phyloP scores from a whole-genome alignment of 768 basidiomycete species.

The Psilocybe cubensis region DNA sequence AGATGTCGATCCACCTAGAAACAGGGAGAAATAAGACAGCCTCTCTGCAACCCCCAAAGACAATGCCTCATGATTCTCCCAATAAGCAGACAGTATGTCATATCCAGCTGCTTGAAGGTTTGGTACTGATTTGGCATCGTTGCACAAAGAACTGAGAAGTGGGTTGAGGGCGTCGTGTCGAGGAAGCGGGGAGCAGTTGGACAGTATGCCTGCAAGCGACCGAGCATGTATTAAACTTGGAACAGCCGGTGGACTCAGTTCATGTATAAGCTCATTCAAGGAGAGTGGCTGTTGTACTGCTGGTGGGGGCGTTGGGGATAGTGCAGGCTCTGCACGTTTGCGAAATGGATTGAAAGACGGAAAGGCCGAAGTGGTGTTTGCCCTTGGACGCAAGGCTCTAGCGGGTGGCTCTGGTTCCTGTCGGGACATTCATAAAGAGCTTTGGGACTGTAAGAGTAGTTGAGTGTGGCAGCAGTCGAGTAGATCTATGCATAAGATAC shows the following conservation, averaged over 20 bases:
- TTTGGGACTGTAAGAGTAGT: background rate
- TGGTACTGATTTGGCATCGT: slow-evolving; percentile 48
- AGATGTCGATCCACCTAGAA: slow-evolving; percentile 45
- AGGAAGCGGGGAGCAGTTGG: slow-evolving; percentile 59
- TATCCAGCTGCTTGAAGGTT: slow-evolving; percentile 69
- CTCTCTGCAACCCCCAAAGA: slow-evolving; percentile 58
- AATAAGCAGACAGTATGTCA: slow-evolving; percentile 73
- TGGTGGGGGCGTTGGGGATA: slow-evolving; percentile 22
- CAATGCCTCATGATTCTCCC: slow-evolving; percentile 58
- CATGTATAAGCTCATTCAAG: slow-evolving; percentile 44
- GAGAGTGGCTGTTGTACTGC: slow-evolving; percentile 34
- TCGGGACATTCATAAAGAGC: slow-evolving; percentile 28
- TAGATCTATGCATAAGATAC: background rate
- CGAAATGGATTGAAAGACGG: slow-evolving; percentile 29
- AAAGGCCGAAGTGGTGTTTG: slow-evolving; percentile 36
- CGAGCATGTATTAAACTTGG: slow-evolving; percentile 71
- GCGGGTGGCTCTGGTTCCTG: slow-evolving; percentile 29
- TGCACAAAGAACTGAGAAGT: slow-evolving; percentile 64
- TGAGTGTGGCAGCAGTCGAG: background rate
- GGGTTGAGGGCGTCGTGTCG: slow-evolving; percentile 56
- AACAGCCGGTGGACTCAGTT: slow-evolving; percentile 58
- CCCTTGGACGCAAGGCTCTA: slow-evolving; percentile 32
- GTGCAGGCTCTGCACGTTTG: slow-evolving; percentile 21
- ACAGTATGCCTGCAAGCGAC: slow-evolving; percentile 53
- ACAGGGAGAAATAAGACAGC: slow-evolving; percentile 65